Evolutionary conservation across 1,284 basidiomycete species (phyloP), one percentile per base, ranked within the genome.

Genomic region (Ganoderma lingzhi): DNA sequence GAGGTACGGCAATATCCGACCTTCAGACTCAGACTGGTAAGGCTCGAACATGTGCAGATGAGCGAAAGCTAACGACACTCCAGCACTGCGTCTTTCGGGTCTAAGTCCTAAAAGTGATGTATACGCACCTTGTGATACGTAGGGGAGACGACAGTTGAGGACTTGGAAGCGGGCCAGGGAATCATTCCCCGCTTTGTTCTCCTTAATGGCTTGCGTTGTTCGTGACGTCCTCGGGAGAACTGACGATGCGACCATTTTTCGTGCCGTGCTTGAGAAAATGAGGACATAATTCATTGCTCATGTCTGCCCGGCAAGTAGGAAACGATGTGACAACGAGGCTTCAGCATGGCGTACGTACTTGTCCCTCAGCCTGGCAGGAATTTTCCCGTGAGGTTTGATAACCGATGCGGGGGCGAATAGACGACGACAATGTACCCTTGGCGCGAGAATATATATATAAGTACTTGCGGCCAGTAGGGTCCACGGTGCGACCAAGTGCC

Each of bases 181-280:
- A 37, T 37, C 6, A 37, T 37, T 37, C 9, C 9, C 37, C 37
- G 37, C 37, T 9, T 9, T 37, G 6, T 9, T 37, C 6, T 6
- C 2, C 42, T 44, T 3, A 14, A 19, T 37, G 48, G 82, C 80
- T 71, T 86, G 82, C 35, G 83, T 85, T 82, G 70, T 84, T 83
- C n/a, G 84, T 61, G 17, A 86, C 75, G 66, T 82, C 84, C 6
- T 84, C 84, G 67, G 82, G 74, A 14, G 77, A 77, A 32, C 64
- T 70, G 69, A 87, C 3, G 84, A 86, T 4, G 86, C 85, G 6
- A 86, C 77, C 0, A 83, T 85, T 42, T 85, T 85, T 37, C 71
- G 74, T 9, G 86, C 85, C 0, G 85, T 84, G 10, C 74, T 73
- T 0, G 76, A 78, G 67, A 80, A 86, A 0, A 78, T 63, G 8